Base-by-base conservation (phyloP, 2,329 filamentous ascomycete genomes). In the Neonectria magnoliae region DNA sequence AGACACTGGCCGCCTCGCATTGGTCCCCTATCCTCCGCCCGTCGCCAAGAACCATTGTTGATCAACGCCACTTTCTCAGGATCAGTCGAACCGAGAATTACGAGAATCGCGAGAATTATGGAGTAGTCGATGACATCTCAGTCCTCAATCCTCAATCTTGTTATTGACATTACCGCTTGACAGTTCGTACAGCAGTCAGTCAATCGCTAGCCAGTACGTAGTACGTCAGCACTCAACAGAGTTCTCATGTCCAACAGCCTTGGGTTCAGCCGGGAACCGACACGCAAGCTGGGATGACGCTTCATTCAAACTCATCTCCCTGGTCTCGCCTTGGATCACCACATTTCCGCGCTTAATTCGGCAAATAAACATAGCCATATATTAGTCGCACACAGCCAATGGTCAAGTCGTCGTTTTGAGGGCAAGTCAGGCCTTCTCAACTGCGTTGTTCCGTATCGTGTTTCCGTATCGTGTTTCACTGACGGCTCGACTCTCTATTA, bases 261-360 rank as follows among this genome's bases (percentile, higher is more conserved):
- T 13, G 25, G 25, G 18, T 51, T 16, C 29, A 59, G 55, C 60
- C 55, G 60, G 50, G 18, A 45, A 55, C 60, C 60, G 60, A 63
- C 60, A 51, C 60, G 55, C 50, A 63, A 63, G 36, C 50, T 50
- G 38, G 31, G 14, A 41, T 22, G 31, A 51, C 36, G 13, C 29
- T 51, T 51, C 42, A 36, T 31, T 31, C 29, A 57, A 54, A 8
- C 36, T 42, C 55, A 36, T 52, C 42, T 59, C 60, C 52, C 36
- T n/a, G 18, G 45, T 57, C 31, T 53, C 45, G 25, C 33, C 27
- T 18, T 25, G 41, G n/a, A 51, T 16, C 27, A 9, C 38, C 36
- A 42, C 18, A 11, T 29, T 9, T 6, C 27, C 11, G 56, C 36
- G 25, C 45, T 44, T 59, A 47, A 25, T 57, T 31, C 44, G 44